Evolutionary conservation across 2,329 filamentous ascomycete genomes (phyloP).

Genomic region (Fonsecaea pugnacius): DNA sequence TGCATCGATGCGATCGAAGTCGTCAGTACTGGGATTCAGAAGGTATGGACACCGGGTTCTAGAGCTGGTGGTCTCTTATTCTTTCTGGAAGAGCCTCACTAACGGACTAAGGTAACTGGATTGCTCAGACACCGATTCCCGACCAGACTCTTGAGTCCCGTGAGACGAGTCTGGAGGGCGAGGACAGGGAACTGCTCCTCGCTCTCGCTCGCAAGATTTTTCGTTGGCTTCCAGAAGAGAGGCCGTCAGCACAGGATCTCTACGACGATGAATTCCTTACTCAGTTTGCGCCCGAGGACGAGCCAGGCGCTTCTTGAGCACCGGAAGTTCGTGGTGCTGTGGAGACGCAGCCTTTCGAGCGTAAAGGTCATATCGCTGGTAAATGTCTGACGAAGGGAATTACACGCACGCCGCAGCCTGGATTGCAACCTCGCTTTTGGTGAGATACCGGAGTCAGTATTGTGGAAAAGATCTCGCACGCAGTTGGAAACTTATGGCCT

Average conservation of each 20-base stretch:
- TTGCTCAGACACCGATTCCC: slow-evolving; percentile 21
- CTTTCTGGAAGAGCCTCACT: background rate
- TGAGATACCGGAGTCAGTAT: too few species aligned
- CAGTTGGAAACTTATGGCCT: too few species aligned
- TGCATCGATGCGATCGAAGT: slow-evolving; percentile 25
- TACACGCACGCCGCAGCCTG: too few species aligned
- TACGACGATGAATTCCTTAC: slow-evolving; percentile 24
- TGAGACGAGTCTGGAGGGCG: slow-evolving; percentile 16
- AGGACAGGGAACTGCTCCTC: slow-evolving; percentile 32
- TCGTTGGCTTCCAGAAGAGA: slow-evolving; percentile 39
- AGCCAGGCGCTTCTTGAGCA: too few species aligned
- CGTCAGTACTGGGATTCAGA: slow-evolving; percentile 30
- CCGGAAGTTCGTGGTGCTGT: too few species aligned
- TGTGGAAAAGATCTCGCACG: too few species aligned
- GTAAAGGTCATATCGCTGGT: too few species aligned
- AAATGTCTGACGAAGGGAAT: too few species aligned
- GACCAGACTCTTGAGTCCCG: slow-evolving; percentile 26
- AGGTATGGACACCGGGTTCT: slow-evolving; percentile 10
- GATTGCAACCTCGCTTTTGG: too few species aligned
- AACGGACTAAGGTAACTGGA: slow-evolving; percentile 27
- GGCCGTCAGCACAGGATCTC: slow-evolving; percentile 40
- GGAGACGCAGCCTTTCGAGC: too few species aligned
- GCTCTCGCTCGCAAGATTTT: slow-evolving; percentile 31
- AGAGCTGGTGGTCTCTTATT: background rate
- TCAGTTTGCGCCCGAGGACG: background rate